Evolutionary conservation across 225 moss, liverwort and hornwort genomes (phyloP).

Genomic region (Polytrichum formosum): DNA sequence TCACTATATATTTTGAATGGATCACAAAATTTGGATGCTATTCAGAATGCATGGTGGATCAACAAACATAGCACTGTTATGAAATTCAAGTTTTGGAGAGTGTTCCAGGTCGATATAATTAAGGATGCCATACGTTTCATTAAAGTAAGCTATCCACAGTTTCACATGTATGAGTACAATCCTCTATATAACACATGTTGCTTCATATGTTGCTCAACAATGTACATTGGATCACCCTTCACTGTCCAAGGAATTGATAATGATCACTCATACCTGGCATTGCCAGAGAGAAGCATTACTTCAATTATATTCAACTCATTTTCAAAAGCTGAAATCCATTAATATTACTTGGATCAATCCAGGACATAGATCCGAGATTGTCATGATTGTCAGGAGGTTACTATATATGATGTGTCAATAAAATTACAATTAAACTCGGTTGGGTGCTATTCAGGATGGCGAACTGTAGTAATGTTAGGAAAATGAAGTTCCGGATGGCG

Average conservation of each 20-base stretch:
- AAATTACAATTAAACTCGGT: constrained; percentile 4
- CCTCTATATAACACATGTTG: too few relatives aligned
- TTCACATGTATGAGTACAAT: constrained; percentile 21
- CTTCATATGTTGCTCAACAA: too few relatives aligned
- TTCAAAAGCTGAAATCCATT: too few relatives aligned
- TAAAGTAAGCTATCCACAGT: constrained; percentile 29
- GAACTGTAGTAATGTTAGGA: constrained; percentile 26
- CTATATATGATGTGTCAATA: not conserved
- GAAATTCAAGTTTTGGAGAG: constrained; percentile 37
- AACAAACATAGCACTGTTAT: constrained; percentile 31
- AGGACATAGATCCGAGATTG: too few relatives aligned
- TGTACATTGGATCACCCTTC: too few relatives aligned
- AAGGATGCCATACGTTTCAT: constrained; percentile 49
- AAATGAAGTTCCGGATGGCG: constrained; percentile 31
- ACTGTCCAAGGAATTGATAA: too few relatives aligned
- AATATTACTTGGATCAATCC: too few relatives aligned
- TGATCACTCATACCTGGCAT: too few relatives aligned
- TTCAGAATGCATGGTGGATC: constrained; percentile 16
- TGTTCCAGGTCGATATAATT: constrained; percentile 34
- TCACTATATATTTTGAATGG: not conserved
- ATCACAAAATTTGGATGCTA: constrained; percentile 16
- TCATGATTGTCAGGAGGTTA: too few relatives aligned
- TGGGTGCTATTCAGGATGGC: constrained; percentile 22
- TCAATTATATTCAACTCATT: too few relatives aligned
- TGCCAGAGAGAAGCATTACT: too few relatives aligned